phyloP scores from a whole-genome alignment of 257 asterid species.

The Lavandula angustifolia region DNA sequence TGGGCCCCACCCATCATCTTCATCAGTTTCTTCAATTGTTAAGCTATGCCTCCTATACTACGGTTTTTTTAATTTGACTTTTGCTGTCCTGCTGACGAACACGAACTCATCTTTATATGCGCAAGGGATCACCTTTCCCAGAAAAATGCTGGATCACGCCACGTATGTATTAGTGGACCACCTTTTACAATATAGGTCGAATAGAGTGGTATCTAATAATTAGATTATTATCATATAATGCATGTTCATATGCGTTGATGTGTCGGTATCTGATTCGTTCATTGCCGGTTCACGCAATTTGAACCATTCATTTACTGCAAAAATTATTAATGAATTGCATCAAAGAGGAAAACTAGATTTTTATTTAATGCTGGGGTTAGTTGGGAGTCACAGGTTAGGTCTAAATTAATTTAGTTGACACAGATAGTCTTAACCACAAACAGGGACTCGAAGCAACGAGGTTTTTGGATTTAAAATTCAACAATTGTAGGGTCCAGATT shows the following conservation, averaged over 20 bases:
- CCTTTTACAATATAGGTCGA: slow-evolving; percentile 8
- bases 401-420: slow-evolving; percentile 27
- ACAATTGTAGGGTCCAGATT: slow-evolving; percentile 14
- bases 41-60: slow-evolving; percentile 9
- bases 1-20: slow-evolving; percentile 32
- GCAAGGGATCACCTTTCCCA: too few species aligned
- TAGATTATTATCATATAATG: background rate
- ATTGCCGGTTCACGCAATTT: slow-evolving; percentile 36
- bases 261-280: slow-evolving; percentile 9
- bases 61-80: slow-evolving; percentile 36
- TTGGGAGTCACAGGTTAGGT: slow-evolving; percentile 27
- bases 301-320: slow-evolving; percentile 14
- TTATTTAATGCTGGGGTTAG: slow-evolving; percentile 21
- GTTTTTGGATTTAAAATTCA: slow-evolving; percentile 23
- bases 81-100: slow-evolving; percentile 15
- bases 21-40: slow-evolving; percentile 13
- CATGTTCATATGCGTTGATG: slow-evolving; percentile 3
- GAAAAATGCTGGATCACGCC: too few species aligned
- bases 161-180: too few species aligned
- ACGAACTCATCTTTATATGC: too few species aligned
- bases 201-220: slow-evolving; percentile 15
- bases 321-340: background rate
- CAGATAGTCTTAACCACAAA: slow-evolving; percentile 22
- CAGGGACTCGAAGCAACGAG: slow-evolving; percentile 26
- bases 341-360: background rate